Conservation (phyloP, 352 stramenopile species). For the Pythium rhizo-oryzae region DNA sequence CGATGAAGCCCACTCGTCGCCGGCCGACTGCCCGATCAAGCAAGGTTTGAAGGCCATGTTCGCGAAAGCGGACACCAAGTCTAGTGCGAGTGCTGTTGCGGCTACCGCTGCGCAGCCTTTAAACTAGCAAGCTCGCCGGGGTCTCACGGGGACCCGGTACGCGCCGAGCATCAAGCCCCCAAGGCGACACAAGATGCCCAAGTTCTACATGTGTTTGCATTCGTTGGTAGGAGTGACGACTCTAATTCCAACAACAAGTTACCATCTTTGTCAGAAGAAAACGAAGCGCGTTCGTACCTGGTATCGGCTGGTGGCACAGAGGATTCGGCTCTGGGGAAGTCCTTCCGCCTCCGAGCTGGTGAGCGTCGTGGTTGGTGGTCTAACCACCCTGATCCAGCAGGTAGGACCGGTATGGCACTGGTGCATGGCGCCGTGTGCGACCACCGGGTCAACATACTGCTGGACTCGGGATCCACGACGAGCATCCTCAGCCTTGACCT, state of each 20-base stretch:
- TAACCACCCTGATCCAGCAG: no score
- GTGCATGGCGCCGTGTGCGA: slow-evolving; percentile 10
- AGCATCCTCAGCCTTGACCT: slow-evolving; percentile 18
- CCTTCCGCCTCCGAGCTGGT: no score
- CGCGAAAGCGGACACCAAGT: no score
- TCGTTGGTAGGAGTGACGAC: not conserved
- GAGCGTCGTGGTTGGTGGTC: no score
- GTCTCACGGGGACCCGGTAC: slow-evolving; percentile 9
- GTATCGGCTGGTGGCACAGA: no score
- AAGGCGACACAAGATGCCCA: not conserved
- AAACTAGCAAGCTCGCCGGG: slow-evolving; percentile 15
- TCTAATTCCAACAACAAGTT: slow-evolving; percentile 4
- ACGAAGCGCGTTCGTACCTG: not conserved
- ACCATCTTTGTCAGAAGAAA: not conserved
- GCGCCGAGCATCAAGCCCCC: slow-evolving; percentile 8
- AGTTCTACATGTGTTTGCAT: slow-evolving; percentile 8
- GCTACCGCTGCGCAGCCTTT: slow-evolving; percentile 4
- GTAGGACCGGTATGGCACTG: no score
- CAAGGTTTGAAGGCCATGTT: no score
- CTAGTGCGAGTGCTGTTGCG: no score
- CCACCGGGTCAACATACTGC: not conserved
- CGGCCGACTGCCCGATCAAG: no score
- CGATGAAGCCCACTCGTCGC: no score
- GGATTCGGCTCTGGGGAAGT: no score
- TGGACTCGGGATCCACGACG: slow-evolving; percentile 3